Base-by-base conservation (phyloP, 208 protist species). In the Zelonia costaricensis region DNA sequence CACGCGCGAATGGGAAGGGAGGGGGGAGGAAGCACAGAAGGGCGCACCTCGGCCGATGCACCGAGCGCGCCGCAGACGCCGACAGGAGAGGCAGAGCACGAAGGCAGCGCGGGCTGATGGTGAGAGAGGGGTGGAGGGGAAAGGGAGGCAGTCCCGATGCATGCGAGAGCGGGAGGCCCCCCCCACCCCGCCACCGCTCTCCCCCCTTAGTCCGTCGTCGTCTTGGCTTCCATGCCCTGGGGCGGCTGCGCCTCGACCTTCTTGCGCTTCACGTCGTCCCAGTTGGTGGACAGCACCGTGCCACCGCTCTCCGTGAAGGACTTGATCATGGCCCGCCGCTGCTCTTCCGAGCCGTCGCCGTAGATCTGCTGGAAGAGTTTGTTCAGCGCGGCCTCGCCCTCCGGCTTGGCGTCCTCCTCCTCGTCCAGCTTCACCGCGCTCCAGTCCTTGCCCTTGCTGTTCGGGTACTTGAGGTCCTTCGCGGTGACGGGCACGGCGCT, bases 201-300 rank as follows among this genome's bases (percentile, higher is more conserved):
- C 23, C 16, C 33, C 7, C 23, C 12, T 54, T 69, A 86, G 33
- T 90, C 74, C 20, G 43, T 52, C 28, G 78, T n/a, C 3, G 58
- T 62, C 61, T 96, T 97, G 18, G 78, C 65, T 62, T 97, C 91
- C 90, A 97, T 97, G 20, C 94, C 94, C 23, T 81, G 83, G 10
- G 96, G 94, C 4, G 94, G 88, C 38, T 94, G 66, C 28, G 69
- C 65, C 20, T 86, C 73, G 12, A 98, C 93, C 51, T 96, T 85
- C 20, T 84, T 71, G 23, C 67, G 77, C 22, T 91, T 90, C 12
- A 98, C 93, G 45, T 98, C 97, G 3, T 89, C 81, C 95, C 95
- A 98, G 81, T 98, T 98, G 27, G 97, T 98, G 18, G 91, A 97
- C 49, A 98, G 80, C 42, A 98, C 95, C 22, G 97, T 98, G 33